Base-by-base conservation (phyloP, 768 basidiomycete genomes). In the Tricholoma hemisulphureum region DNA sequence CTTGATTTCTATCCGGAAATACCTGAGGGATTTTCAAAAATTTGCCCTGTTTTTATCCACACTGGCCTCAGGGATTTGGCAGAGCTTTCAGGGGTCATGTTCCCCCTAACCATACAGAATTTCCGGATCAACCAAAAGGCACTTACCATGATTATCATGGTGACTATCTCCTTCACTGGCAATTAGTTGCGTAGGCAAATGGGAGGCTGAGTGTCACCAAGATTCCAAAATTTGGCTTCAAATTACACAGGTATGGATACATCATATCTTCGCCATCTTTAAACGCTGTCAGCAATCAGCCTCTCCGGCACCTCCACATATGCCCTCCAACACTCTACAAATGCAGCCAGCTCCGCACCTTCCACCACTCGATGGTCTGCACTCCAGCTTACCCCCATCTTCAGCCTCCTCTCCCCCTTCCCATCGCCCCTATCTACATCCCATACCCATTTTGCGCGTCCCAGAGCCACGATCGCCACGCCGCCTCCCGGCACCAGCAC, bases 291-390 rank as follows among this genome's bases (percentile, higher is more conserved):
- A 16, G 70, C 90, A 62, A 92, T 80, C 58, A 93, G 66, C 68
- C 88, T 77, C 68, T 80, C 83, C 2, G 93, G 93, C 2, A 73
- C 68, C 73, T 94, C 92, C 14, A 93, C 88, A 77, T 85, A 91
- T 14, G 72, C 76, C 59, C 92, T 83, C 93, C 93, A 95, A 41
- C 79, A 77, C 75, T 94, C 91, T 59, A 93, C 88, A 69, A 95
- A 93, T 61, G 89, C 91, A 53, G 89, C 91, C 60, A 95, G 68
- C 73, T 95, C 93, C 1, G 92, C 93, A 4, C 93, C 93, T 68
- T 95, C 93, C 9, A 94, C 85, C 6, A 95, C 85, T 14, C 93
- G 75, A 71, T 95, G 93, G 63, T 95, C 93, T 49, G 88, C 93
- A 59, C 84, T 85, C 90, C 93, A 95, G 61, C 88, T 90, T 4